These are phyloP conservation scores for Psidium friedrichsthalianum DNA, from an alignment of 345 rosid genomes.

Conservation along the genomic window DNA sequence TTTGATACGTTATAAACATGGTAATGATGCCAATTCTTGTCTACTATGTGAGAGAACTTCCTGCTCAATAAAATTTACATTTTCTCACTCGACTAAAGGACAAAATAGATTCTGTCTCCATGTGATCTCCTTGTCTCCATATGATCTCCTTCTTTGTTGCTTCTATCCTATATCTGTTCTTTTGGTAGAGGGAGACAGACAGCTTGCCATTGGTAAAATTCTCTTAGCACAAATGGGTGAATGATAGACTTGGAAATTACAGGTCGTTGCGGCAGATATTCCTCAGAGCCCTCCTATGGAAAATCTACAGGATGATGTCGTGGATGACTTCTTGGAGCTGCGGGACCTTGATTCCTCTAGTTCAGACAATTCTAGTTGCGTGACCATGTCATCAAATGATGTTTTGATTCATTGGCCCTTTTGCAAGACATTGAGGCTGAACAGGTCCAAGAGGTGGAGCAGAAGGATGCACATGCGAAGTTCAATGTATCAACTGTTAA, in stretches of 20 bases:
- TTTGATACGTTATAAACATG: neutral
- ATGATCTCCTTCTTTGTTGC: neutral
- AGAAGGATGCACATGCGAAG: slow-evolving; percentile 6
- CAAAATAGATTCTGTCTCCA: neutral
- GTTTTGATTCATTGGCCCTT: slow-evolving; percentile 28
- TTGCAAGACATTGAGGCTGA: slow-evolving; percentile 26
- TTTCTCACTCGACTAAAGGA: neutral
- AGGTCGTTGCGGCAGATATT: slow-evolving; percentile 8
- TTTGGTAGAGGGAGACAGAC: neutral
- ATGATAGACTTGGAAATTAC: neutral
- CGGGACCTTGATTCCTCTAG: slow-evolving; percentile 39
- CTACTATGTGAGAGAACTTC: neutral
- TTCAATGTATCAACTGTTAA: slow-evolving; percentile 9
- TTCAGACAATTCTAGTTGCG: slow-evolving; percentile 43
- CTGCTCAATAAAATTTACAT: neutral
- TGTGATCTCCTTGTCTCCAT: neutral
- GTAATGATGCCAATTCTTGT: neutral
- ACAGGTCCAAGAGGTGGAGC: neutral
- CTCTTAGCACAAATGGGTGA: neutral
- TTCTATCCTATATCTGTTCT: neutral
- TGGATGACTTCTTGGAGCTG: slow-evolving; percentile 34
- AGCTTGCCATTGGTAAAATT: neutral
- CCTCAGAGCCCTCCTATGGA: slow-evolving; percentile 8
- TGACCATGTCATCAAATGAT: slow-evolving; percentile 35
- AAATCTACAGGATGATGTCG: neutral